Evolutionary conservation across 345 rosid genomes (phyloP), one percentile per base, ranked within the genome.

Genomic region (Aurinia saxatilis): DNA sequence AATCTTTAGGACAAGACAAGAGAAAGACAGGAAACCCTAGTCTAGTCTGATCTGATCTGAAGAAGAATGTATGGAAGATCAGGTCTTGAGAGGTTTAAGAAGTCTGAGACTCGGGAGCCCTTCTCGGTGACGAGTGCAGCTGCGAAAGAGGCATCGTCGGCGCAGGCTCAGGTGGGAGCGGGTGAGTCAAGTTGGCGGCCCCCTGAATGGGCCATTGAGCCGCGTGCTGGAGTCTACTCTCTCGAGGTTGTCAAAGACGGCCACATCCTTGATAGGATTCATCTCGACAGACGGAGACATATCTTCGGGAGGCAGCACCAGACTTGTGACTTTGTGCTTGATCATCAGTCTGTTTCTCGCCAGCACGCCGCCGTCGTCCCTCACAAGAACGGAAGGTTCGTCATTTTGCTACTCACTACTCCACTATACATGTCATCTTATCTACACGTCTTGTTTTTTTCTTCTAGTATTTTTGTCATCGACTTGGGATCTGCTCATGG

Each of bases 401-500:
- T 59, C 31, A 10, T n/a, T 19, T 50, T 58, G 16, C 6, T 37
- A n/a, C n/a, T n/a, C n/a, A n/a, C n/a, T n/a, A n/a, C n/a, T n/a
- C n/a, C n/a, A n/a, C n/a, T n/a, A n/a, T n/a, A n/a, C n/a, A n/a
- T n/a, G n/a, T n/a, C n/a, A n/a, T n/a, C n/a, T n/a, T n/a, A n/a
- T n/a, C n/a, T n/a, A n/a, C n/a, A n/a, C n/a, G n/a, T n/a, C n/a
- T n/a, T n/a, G n/a, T 5, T 90, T 81, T 47, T 17, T 19, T 8
- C 83, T 89, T 63, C 95, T 81, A 91, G 97, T 66, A 65, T 90
- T 40, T 90, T 75, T 60, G 97, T 90, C 17, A 85, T 87, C 67
- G 97, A 90, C 73, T 72, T 90, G 87, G 95, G 97, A 50, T 90
- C 97, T 61, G 95, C 92, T 10, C 97, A 90, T 60, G 97, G 97